Evolutionary conservation across 495 filamentous ascomycete species (phyloP).

Genomic region (Talaromyces borbonicus): DNA sequence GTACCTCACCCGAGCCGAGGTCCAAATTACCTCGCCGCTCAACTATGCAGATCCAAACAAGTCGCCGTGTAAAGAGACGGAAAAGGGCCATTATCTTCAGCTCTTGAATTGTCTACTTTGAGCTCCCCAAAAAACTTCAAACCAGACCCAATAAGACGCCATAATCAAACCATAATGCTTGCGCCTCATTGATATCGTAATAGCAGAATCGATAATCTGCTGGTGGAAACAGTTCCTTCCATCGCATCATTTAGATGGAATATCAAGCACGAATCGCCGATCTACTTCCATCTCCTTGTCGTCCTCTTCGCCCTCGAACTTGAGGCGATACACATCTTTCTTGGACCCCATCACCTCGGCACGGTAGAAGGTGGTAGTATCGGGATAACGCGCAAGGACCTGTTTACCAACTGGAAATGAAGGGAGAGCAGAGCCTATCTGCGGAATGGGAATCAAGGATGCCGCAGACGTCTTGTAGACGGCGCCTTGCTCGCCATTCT

Average conservation of each 20-base stretch:
- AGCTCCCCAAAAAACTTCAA: not conserved
- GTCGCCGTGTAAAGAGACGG: too few species aligned
- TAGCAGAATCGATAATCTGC: not conserved
- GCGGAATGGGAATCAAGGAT: constrained; percentile 78
- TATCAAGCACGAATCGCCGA: constrained; percentile 69
- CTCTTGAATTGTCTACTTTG: not conserved
- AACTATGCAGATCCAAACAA: too few species aligned
- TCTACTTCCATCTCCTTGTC: constrained; percentile 74
- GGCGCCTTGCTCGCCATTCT: constrained; percentile 57
- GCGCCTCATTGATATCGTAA: not conserved
- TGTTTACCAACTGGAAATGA: constrained; percentile 70
- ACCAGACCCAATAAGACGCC: not conserved
- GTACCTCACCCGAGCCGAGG: too few species aligned
- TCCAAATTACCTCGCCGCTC: not conserved
- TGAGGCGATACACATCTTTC: constrained; percentile 53
- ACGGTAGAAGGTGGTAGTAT: constrained; percentile 95
- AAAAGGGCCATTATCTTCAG: too few species aligned
- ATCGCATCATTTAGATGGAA: constrained; percentile 39
- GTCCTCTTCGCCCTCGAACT: constrained; percentile 83
- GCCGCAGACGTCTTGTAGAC: constrained; percentile 71
- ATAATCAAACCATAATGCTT: not conserved
- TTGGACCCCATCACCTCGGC: constrained; percentile 78
- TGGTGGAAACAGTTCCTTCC: too few species aligned
- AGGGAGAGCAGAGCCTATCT: constrained; percentile 42
- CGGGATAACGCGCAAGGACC: constrained; percentile 75